phyloP scores from a whole-genome alignment of 1,284 basidiomycete genomes.

The Pyrrhoderma noxium region DNA sequence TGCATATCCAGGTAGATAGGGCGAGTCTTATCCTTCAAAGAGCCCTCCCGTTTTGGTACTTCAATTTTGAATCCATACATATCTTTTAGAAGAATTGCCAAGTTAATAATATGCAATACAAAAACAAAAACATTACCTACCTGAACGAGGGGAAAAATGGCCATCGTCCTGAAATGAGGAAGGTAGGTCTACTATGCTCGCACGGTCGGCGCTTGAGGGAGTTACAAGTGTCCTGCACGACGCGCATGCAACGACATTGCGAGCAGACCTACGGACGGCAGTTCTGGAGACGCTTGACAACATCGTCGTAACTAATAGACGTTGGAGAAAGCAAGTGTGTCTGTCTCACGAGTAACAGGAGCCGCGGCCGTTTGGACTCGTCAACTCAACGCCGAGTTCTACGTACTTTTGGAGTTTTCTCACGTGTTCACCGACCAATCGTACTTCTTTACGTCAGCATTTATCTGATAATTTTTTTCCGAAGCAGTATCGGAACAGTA shows the following conservation, averaged over 20 bases:
- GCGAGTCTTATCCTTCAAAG: slow-evolving; percentile 56
- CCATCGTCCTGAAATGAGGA: slow-evolving; percentile 63
- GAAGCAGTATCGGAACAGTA: background rate
- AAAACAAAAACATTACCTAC: slow-evolving; percentile 32
- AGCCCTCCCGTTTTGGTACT: slow-evolving; percentile 56
- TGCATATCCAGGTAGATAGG: slow-evolving; percentile 97
- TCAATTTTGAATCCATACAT: slow-evolving; percentile 89
- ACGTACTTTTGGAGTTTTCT: slow-evolving; percentile 5
- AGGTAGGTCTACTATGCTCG: slow-evolving; percentile 72
- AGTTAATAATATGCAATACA: background rate
- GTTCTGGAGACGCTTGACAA: slow-evolving; percentile 27
- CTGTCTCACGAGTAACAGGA: slow-evolving; percentile 2
- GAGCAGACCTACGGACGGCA: slow-evolving; percentile 19
- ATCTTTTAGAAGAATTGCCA: slow-evolving; percentile 37
- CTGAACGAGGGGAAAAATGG: slow-evolving; percentile 65
- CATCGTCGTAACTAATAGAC: slow-evolving; percentile 22
- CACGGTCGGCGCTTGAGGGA: slow-evolving; percentile 71
- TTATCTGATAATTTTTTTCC: background rate
- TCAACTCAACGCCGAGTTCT: background rate
- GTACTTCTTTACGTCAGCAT: background rate
- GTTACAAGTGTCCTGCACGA: slow-evolving; percentile 52
- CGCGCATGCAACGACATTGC: slow-evolving; percentile 9
- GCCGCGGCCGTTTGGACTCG: slow-evolving; percentile 1
- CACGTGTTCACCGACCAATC: background rate
- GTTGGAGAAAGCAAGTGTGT: slow-evolving; percentile 4